These are phyloP conservation scores for Trichomonas tenax DNA, from an alignment of 208 protist species.

Conservation along the genomic window DNA sequence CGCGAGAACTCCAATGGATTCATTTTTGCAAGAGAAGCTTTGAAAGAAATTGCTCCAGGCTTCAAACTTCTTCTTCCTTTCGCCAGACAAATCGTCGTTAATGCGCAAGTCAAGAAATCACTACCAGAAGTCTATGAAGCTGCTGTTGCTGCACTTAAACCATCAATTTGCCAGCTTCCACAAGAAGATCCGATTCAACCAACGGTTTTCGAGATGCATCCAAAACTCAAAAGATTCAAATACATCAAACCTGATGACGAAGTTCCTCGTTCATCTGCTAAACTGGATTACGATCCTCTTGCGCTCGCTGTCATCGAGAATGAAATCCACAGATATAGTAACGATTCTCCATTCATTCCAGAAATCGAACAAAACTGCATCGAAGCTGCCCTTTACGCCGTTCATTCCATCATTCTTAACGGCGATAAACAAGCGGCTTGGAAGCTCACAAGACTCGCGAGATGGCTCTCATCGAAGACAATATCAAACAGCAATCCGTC, in stretches of 20 bases:
- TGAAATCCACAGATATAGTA: background rate
- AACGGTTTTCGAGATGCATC: background rate
- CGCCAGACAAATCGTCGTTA: background rate
- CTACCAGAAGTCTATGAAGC: background rate
- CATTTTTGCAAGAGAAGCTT: background rate
- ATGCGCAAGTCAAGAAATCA: background rate
- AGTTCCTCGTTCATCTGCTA: too few relatives aligned
- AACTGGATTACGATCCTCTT: background rate
- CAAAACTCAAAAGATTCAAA: background rate
- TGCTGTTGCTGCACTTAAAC: background rate
- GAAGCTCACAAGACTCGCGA: background rate
- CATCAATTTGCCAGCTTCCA: background rate
- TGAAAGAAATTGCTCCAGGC: background rate
- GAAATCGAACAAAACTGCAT: background rate
- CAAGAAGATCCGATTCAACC: background rate
- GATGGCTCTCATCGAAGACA: background rate
- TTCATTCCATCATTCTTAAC: background rate
- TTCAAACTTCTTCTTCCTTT: background rate
- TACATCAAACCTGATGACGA: background rate
- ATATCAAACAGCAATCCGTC: background rate
- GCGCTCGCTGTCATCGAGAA: background rate
- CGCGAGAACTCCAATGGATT: background rate
- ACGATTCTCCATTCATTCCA: too few relatives aligned
- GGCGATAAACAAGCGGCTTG: background rate
- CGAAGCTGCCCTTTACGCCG: background rate